Conservation (phyloP, 768 basidiomycete species). For the Floccularia luteovirens region DNA sequence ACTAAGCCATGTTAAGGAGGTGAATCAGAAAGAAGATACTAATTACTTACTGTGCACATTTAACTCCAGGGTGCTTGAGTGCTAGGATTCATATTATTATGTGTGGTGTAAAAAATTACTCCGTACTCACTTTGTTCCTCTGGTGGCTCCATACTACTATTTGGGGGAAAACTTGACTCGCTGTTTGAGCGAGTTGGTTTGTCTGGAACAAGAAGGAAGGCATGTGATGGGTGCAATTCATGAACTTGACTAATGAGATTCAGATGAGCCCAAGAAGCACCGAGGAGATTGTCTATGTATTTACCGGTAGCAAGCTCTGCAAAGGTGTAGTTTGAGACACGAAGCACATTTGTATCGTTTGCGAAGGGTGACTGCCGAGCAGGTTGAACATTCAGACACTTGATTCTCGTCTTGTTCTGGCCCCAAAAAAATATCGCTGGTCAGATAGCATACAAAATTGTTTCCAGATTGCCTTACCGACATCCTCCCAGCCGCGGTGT, state of each 20-base stretch:
- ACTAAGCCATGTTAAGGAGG: conserved; percentile 27
- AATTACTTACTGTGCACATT: conserved; percentile 73
- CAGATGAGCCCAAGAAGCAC: conserved; percentile 2
- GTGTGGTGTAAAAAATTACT: neutral
- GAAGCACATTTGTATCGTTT: conserved; percentile 82
- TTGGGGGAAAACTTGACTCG: conserved; percentile 28
- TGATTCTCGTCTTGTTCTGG: conserved; percentile 62
- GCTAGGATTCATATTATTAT: conserved; percentile 29
- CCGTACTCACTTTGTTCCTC: conserved; percentile 59
- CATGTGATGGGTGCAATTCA: conserved; percentile 85
- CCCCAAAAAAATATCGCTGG: neutral
- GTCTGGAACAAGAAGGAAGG: conserved; percentile 79
- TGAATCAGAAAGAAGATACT: neutral
- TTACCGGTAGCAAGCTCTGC: conserved; percentile 78
- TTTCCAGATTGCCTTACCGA: conserved; percentile 46
- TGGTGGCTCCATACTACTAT: conserved; percentile 26
- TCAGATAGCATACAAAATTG: neutral
- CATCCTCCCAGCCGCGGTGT: conserved; percentile 76
- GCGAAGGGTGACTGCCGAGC: conserved; percentile 47
- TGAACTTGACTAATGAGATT: conserved; percentile 63
- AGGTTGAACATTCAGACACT: conserved; percentile 74
- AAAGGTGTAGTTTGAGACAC: conserved; percentile 75
- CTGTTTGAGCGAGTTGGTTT: conserved; percentile 31
- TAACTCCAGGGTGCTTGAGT: conserved; percentile 72
- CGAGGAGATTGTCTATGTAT: conserved; percentile 6